Evolutionary conservation across 306 rosid species (phyloP), one percentile per base, ranked within the genome.

Genomic region (Cucumis sativus): DNA sequence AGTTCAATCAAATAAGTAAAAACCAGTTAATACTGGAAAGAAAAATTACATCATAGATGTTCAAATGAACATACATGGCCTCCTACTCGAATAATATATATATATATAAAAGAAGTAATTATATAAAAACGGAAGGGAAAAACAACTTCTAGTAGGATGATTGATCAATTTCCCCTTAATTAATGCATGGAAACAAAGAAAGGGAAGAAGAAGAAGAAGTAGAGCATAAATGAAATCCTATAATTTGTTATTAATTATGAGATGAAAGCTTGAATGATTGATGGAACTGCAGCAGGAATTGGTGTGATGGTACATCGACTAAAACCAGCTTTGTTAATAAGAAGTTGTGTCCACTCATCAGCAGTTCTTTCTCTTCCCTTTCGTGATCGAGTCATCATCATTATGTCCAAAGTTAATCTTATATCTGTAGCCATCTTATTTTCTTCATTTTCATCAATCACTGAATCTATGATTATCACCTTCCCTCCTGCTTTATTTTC

Each of bases 251-350:
- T 8, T 35, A 33, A 33, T 33, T 30, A 56, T 80, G 73, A 85
- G 1, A 83, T 83, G 76, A 83, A 85, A 41, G 90, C 90, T 7
- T 83, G 37, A 37, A 88, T 89, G 6, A 89, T 77, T 5, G 84
- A 86, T 65, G 84, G 88, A 20, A 81, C 76, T 0, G 88, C 87
- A 43, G 43, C 56, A 74, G 84, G 63, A 71, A 88, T 81, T 63
- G 77, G 13, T 51, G 75, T 87, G 8, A 88, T 70, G 8, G 78
- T 83, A 81, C 9, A 79, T 5, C 74, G 12, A 15, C 40, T 21
- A 78, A 92, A 90, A 43, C 95, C 91, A 17, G 92, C 95, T 68
- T 71, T 72, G 14, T 63, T 66, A 77, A 92, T 83, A 0, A 55
- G 59, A 1, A 93, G 84, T 54, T 78, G 79, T 3, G 75, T 87